Base-by-base conservation (phyloP, 1,284 basidiomycete species). In the Heterobasidion occidentale region DNA sequence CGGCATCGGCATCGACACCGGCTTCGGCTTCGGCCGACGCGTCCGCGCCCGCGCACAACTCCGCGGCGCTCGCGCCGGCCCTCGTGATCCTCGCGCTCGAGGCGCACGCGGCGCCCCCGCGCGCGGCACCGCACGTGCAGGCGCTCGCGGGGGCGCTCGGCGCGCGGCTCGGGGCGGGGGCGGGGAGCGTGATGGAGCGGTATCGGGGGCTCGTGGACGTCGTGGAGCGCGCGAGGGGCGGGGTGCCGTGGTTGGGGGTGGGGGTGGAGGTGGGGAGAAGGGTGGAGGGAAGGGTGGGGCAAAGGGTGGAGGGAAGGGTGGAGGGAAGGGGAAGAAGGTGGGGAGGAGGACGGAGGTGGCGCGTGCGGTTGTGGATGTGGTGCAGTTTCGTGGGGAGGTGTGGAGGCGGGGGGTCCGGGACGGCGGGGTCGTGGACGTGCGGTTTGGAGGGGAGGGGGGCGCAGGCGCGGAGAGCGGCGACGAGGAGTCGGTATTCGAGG, bases 41-140 rank as follows among this genome's bases (percentile, higher is more conserved):
- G n/a, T n/a, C 42, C 12, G 42, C 7, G 34, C 75, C 77, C 14
- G 68, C 77, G 6, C 69, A 38, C 5, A 51, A 42, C 19, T 47
- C 17, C 12, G n/a, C 33, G 35, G 14, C 35, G 9, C 83, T 80
- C 1, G 84, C 87, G 2, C 84, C 83, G 62, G 89, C 86, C 7
- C 67, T 87, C 12, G 72, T 88, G 60, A 75, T 91, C n/a, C 76
- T 90, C 55, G 79, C 85, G 0, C 68, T 90, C 46, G 89, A 92
- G 71, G 84, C 80, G 3, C 81, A 86, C 62, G 55, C 57, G 7
- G 36, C 44, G 33, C 61, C 61, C 4, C 60, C 60, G 19, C 69
- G 72, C 1, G 77, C 80, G 34, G 67, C 73, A n/a, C 78, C 81
- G 47, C 73, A 80, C 54, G 69, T 82, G 12, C 73, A 74, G 12